Evolutionary conservation across 257 asterid species (phyloP).

Genomic region (Petrea volubilis): DNA sequence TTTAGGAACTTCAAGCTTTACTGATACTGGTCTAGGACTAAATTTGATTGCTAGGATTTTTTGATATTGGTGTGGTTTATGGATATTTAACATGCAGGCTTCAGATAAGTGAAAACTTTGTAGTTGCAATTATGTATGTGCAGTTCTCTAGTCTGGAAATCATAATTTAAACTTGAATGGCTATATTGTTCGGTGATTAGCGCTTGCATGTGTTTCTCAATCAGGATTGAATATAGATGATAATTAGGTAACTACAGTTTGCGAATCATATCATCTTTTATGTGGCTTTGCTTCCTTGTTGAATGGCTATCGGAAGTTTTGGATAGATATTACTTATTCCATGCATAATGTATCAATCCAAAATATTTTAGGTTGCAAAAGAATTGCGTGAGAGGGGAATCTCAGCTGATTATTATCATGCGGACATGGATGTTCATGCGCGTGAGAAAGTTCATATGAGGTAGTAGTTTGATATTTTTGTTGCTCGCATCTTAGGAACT

Average conservation of each 20-base stretch:
- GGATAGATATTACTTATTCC: conserved; percentile 6
- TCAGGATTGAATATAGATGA: conserved; percentile 5
- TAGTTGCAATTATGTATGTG: background rate
- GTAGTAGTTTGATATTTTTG: conserved; percentile 42
- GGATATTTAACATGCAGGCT: conserved; percentile 14
- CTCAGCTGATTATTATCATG: conserved; percentile 88
- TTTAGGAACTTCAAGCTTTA: background rate
- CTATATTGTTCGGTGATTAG: background rate
- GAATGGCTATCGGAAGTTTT: background rate
- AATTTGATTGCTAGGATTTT: conserved; percentile 1
- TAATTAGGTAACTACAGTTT: background rate
- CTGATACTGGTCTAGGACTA: background rate
- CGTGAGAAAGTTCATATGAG: conserved; percentile 84
- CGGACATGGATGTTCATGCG: conserved; percentile 86
- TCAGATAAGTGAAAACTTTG: background rate
- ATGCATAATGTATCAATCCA: conserved; percentile 19
- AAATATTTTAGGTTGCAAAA: conserved; percentile 70
- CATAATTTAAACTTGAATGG: background rate
- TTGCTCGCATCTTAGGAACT: conserved; percentile 22
- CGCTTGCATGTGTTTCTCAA: background rate
- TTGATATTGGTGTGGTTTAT: background rate
- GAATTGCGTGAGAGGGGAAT: conserved; percentile 81
- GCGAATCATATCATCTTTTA: background rate
- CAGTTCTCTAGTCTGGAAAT: conserved; percentile 3
- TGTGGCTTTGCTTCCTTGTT: conserved; percentile 13